Percentiles rank a stretch among this genome's conserved stretches.
Evolutionary conservation across 257 asterid genomes (phyloP).

Genomic region (Mentha longifolia): DNA sequence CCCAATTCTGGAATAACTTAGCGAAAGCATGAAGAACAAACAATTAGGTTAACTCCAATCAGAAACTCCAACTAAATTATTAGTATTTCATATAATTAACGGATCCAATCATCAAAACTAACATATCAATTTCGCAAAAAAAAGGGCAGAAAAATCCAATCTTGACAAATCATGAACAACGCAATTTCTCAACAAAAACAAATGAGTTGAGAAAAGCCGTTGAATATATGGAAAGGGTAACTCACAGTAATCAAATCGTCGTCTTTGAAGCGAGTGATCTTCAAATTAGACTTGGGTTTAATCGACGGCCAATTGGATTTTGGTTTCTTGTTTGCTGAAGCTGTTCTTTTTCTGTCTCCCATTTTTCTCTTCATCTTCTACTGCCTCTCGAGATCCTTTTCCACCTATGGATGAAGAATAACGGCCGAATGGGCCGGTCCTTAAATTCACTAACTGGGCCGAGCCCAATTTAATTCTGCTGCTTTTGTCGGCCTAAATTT

Average conservation of each 20-base stretch:
- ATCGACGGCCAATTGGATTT: constrained; percentile 61
- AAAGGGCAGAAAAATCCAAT: constrained; percentile 6
- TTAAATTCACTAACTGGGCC: not conserved
- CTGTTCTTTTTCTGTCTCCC: constrained; percentile 50
- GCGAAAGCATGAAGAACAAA: not conserved
- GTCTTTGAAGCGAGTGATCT: constrained; percentile 56
- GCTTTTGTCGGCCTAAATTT: not conserved
- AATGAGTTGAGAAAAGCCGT: not conserved
- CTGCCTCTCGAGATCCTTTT: not conserved
- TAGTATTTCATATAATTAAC: not conserved
- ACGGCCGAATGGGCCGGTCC: constrained; percentile 21
- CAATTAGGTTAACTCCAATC: not conserved
- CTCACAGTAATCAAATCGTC: constrained; percentile 63
- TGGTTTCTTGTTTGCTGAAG: constrained; percentile 47
- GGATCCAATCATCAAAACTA: not conserved
- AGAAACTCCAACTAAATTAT: not conserved
- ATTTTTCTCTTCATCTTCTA: constrained; percentile 53
- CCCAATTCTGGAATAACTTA: not conserved
- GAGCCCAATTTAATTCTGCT: not conserved
- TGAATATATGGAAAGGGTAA: constrained; percentile 3
- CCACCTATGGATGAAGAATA: constrained; percentile 19
- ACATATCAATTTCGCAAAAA: not conserved
- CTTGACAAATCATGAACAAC: not conserved
- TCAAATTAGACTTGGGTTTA: constrained; percentile 60
- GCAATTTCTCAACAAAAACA: not conserved